phyloP scores from a whole-genome alignment of 345 rosid genomes.

The Eucalyptus cloeziana region DNA sequence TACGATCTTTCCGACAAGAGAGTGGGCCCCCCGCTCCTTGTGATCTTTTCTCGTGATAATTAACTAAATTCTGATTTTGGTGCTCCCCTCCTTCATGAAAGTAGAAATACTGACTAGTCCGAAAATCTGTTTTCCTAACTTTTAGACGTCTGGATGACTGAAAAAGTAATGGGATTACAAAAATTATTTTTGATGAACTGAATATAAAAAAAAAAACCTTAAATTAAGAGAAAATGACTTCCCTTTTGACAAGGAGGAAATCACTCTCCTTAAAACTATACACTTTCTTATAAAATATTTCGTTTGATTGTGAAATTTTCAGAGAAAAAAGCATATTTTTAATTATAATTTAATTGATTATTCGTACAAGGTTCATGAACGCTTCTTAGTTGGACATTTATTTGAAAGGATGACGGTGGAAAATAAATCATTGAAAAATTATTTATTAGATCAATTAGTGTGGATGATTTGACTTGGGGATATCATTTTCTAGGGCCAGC shows the following conservation, averaged over 20 bases:
- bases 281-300: background rate
- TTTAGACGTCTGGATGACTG: background rate
- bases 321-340: fast-evolving
- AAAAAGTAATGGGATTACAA: background rate
- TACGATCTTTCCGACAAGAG: background rate
- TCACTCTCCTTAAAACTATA: background rate
- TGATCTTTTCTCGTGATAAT: background rate
- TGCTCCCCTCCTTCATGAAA: background rate
- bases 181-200: background rate
- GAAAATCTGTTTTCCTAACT: background rate
- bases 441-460: background rate
- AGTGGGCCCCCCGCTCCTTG: background rate
- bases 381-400: background rate
- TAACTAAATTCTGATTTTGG: background rate
- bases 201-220: background rate
- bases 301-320: background rate
- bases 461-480: background rate
- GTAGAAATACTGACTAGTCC: too few species aligned
- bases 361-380: background rate
- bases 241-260: background rate
- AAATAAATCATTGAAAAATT: background rate
- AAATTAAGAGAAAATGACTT: fast-evolving
- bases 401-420: background rate
- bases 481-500: background rate
- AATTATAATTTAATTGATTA: background rate